These are phyloP conservation scores for Sequoiadendron giganteum DNA, from an alignment of 75 land plant species.

Conservation along the genomic window DNA sequence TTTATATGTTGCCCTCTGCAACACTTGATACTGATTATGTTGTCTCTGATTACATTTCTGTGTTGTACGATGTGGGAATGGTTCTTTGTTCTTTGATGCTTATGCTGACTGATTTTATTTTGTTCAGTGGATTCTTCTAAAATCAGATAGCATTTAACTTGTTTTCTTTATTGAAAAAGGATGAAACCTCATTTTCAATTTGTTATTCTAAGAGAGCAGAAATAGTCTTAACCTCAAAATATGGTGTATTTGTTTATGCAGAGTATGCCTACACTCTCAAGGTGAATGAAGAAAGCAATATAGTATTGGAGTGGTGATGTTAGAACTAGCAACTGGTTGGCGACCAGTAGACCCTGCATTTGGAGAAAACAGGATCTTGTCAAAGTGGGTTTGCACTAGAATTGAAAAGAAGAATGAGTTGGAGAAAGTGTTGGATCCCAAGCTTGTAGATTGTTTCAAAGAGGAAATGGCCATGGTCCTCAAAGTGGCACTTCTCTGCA, in stretches of 20 bases:
- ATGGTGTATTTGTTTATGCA: conserved; percentile 3
- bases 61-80: not conserved
- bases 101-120: not conserved
- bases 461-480: conserved; percentile 65
- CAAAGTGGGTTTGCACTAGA: conserved; percentile 17
- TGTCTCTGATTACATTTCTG: not conserved
- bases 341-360: conserved; percentile 21
- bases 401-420: conserved; percentile 39
- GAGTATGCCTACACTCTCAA: conserved; percentile 42
- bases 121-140: too few relatives aligned
- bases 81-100: not conserved
- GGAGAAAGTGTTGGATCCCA: conserved; percentile 60
- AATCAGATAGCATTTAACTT: not conserved
- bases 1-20: not conserved
- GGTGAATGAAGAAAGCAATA: conserved; percentile 33
- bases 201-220: not conserved
- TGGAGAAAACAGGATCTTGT: conserved; percentile 20
- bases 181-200: not conserved
- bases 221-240: not conserved
- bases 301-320: conserved; percentile 35
- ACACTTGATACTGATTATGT: not conserved
- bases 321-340: conserved; percentile 34
- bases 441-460: conserved; percentile 33
- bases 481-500: conserved; percentile 63
- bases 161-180: not conserved